phyloP scores from a whole-genome alignment of 2,329 filamentous ascomycete genomes.

The Bretziella fagacearum region DNA sequence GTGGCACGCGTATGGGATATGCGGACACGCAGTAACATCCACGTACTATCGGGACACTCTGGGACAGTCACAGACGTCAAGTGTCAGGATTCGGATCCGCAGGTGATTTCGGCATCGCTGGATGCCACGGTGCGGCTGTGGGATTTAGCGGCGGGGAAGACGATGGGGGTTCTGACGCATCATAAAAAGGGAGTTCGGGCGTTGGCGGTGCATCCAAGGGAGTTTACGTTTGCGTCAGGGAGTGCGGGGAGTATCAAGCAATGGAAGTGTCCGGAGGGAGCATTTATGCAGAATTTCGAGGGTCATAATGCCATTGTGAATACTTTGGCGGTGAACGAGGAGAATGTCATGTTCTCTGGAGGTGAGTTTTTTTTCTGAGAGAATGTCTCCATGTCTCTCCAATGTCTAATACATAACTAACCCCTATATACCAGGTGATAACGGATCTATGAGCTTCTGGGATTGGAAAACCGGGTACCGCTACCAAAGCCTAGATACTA shows the following conservation, averaged over 20 bases:
- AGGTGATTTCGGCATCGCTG: constrained; percentile 84
- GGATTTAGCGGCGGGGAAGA: constrained; percentile 92
- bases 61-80: constrained; percentile 76
- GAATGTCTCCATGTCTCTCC: not conserved
- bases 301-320: constrained; percentile 96
- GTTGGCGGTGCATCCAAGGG: constrained; percentile 67
- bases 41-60: constrained; percentile 82
- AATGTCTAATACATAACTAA: not conserved
- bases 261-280: constrained; percentile 96
- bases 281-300: constrained; percentile 98
- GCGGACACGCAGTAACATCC: constrained; percentile 87
- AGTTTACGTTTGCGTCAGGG: constrained; percentile 91
- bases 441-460: constrained; percentile 94
- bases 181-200: constrained; percentile 95
- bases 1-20: constrained; percentile 97
- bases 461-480: constrained; percentile 95
- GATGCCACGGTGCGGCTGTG: constrained; percentile 84
- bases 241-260: constrained; percentile 94
- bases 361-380: constrained; percentile 27
- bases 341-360: constrained; percentile 88
- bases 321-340: constrained; percentile 78
- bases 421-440: constrained; percentile 41
- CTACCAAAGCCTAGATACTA: constrained; percentile 79
- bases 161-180: constrained; percentile 88
- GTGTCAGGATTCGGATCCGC: constrained; percentile 91